phyloP scores from a whole-genome alignment of 1,139 yeast species.

The Zygosaccharomyces pseudobailii region DNA sequence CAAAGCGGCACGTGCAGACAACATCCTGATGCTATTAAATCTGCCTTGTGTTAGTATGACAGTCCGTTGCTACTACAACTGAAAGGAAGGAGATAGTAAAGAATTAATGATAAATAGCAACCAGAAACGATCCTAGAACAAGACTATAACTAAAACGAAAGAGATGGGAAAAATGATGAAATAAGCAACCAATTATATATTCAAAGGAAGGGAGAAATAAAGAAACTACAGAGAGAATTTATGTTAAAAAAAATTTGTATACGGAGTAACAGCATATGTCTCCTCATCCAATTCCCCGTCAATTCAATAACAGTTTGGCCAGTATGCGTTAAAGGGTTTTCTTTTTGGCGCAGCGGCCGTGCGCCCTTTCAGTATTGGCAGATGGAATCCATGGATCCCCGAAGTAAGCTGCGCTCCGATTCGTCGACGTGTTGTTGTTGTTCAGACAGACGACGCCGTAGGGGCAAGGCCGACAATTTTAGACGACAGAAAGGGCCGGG shows the following conservation, averaged over 20 bases:
- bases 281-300: not conserved
- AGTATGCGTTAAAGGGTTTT: not conserved
- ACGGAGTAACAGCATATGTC: not conserved
- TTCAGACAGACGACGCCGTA: not conserved
- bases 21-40: constrained; percentile 24
- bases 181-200: not conserved
- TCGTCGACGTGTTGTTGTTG: not conserved
- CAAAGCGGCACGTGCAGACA: constrained; percentile 38
- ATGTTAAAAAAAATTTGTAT: not conserved
- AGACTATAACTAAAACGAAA: not conserved
- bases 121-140: not conserved
- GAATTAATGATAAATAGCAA: not conserved
- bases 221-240: not conserved
- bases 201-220: not conserved
- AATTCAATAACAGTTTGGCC: not conserved
- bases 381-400: not conserved
- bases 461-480: not conserved
- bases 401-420: not conserved
- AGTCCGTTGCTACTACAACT: not conserved
- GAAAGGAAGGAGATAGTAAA: too few relatives aligned
- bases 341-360: not conserved
- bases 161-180: not conserved
- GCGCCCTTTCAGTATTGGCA: not conserved
- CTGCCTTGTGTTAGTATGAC: not conserved
- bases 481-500: not conserved